Evolutionary conservation across 2,329 filamentous ascomycete species (phyloP), one percentile per base, ranked within the genome.

Genomic region (Colletotrichum incanum): DNA sequence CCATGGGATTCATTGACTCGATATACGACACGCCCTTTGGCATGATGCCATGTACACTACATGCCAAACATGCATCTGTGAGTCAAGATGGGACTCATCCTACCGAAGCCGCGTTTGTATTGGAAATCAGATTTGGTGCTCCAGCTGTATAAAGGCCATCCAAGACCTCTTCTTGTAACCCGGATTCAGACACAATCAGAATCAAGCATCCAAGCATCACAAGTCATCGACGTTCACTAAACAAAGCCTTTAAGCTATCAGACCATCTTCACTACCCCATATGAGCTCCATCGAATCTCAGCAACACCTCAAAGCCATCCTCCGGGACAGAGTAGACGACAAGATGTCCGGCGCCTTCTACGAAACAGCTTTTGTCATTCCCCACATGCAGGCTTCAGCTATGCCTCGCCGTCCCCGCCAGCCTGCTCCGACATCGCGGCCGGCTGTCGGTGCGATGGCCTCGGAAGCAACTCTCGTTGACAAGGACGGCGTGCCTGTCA

Each of bases 391-490:
- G 43, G 56, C 67, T 14, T 65, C 71, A 7, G 71, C 56, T 9
- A 73, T 73, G 71, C 71, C 71, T 58, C 67, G 67, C 28, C 54
- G 67, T 14, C 65, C 70, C 6, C 34, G 43, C 9, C 65, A 72
- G 65, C 45, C 65, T 58, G 59, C 70, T 18, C 39, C 50, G 28
- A 23, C 54, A 14, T 59, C 59, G 39, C 55, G 54, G 20, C 2
- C 65, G 5, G 64, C 37, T 16, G 52, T 43, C 4, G 65, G 45
- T 20, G 70, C 70, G 39, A 72, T 70, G 70, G 54, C 65, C 28
- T 72, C 70, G n/a, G 70, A 72, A 28, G 52, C 61, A 41, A 72
- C 70, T 11, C 70, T 72, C 4, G 70, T 72, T 18, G 70, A 72
- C 70, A 60, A 70, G 66, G 62, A 65, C 39, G 65, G 70, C 11